Conservation (phyloP, 192 early-diverging fungal genomes). For the Entomortierella chlamydospora region DNA sequence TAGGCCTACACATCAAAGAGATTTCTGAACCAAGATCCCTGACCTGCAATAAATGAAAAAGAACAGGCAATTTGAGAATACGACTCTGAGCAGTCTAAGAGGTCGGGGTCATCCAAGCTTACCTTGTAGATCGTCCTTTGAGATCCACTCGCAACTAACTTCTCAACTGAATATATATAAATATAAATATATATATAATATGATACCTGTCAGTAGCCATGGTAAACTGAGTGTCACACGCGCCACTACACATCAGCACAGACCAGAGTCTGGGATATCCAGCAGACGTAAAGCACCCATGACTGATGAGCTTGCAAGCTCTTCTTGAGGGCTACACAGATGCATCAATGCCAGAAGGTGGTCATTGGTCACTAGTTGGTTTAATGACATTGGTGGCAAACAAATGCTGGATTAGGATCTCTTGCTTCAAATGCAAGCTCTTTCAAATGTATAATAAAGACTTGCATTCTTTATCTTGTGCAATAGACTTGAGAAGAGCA, state of each 20-base stretch:
- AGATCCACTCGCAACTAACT: conserved; percentile 10
- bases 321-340: conserved; percentile 17
- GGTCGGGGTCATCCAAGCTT: background rate
- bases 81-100: no score
- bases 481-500: conserved; percentile 22
- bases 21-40: conserved; percentile 22
- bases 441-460: no score
- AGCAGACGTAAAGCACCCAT: conserved; percentile 43
- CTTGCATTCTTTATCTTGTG: conserved; percentile 11
- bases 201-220: no score
- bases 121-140: conserved; percentile 26
- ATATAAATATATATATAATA: no score
- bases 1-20: conserved; percentile 22
- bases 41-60: conserved; percentile 21
- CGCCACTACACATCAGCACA: no score
- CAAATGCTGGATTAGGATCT: background rate
- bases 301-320: conserved; percentile 16
- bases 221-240: no score
- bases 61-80: background rate
- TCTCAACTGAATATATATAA: conserved; percentile 28
- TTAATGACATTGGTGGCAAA: background rate
- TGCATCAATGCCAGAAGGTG: conserved; percentile 36
- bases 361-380: conserved; percentile 30
- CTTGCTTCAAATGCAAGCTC: background rate
- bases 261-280: conserved; percentile 34